Percentiles rank a stretch among this genome's conserved stretches.
These are phyloP conservation scores for Colletotrichum salicis DNA, from an alignment of 2,329 filamentous ascomycete species.

Conservation along the genomic window DNA sequence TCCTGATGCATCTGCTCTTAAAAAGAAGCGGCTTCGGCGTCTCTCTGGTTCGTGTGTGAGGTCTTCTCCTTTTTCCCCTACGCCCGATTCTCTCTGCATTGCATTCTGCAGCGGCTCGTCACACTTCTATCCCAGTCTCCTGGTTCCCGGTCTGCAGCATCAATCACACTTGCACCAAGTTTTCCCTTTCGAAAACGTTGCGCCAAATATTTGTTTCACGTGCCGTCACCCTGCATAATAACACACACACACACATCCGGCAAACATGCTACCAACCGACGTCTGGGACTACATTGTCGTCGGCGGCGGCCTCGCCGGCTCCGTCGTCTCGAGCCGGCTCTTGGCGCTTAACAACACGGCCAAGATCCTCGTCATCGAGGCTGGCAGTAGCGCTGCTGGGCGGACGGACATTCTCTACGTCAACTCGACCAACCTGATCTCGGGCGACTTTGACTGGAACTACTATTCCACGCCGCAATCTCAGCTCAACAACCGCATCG, in stretches of 20 bases:
- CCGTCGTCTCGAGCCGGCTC: constrained; percentile 49
- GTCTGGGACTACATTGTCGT: constrained; percentile 50
- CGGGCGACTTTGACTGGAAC: constrained; percentile 47
- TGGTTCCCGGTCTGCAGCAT: not conserved
- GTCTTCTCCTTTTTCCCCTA: not conserved
- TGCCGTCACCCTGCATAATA: not conserved
- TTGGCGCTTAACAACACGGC: constrained; percentile 37
- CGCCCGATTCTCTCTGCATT: not conserved
- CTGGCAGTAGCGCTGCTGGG: constrained; percentile 45
- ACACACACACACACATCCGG: too few species aligned
- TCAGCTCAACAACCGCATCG: constrained; percentile 39
- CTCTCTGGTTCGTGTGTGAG: not conserved
- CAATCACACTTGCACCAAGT: not conserved
- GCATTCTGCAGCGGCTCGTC: not conserved
- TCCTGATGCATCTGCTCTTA: not conserved
- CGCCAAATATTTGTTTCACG: not conserved
- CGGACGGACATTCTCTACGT: constrained; percentile 41
- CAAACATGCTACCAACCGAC: constrained; percentile 7
- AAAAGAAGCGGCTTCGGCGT: not conserved
- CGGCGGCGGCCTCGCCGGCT: constrained; percentile 51
- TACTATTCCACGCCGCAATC: constrained; percentile 47
- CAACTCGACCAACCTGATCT: constrained; percentile 43
- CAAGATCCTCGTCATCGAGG: constrained; percentile 52
- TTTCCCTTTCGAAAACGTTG: not conserved
- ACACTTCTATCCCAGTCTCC: not conserved